Percentiles rank a stretch among this genome's conserved stretches.
Conservation (phyloP, 2,329 filamentous ascomycete genomes). For the Colletotrichum phormii region DNA sequence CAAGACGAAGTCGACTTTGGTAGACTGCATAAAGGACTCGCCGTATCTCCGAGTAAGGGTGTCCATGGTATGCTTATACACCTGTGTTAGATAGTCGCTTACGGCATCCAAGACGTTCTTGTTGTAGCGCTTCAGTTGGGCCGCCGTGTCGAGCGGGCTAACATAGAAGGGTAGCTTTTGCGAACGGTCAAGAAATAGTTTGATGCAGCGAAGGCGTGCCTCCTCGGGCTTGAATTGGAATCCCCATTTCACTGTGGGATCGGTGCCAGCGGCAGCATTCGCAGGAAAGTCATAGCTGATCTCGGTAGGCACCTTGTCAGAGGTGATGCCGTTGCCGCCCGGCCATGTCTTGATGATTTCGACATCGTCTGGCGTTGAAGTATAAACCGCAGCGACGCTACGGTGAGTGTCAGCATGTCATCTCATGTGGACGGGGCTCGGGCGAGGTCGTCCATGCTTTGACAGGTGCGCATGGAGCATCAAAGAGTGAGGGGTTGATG, state of each 20-base stretch:
- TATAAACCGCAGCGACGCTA: constrained; percentile 79
- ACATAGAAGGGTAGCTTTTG: constrained; percentile 87
- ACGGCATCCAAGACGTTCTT: constrained; percentile 85
- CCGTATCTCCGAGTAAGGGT: constrained; percentile 80
- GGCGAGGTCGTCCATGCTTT: neutral
- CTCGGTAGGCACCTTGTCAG: constrained; percentile 87
- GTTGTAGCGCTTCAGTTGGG: constrained; percentile 78
- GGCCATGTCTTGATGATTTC: constrained; percentile 90
- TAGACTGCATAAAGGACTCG: constrained; percentile 81
- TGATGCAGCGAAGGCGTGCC: constrained; percentile 82
- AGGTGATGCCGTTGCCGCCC: constrained; percentile 86
- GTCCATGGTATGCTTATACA: constrained; percentile 83
- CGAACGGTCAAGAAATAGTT: constrained; percentile 83
- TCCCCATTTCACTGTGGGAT: constrained; percentile 76
- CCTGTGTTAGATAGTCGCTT: constrained; percentile 81
- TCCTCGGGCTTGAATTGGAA: constrained; percentile 86
- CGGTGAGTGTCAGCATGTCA: constrained; percentile 28
- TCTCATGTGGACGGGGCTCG: neutral
- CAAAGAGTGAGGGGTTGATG: neutral
- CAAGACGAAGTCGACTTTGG: constrained; percentile 81
- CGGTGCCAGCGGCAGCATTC: constrained; percentile 49
- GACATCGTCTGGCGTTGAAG: constrained; percentile 80
- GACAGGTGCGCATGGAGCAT: neutral
- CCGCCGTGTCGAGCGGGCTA: constrained; percentile 80
- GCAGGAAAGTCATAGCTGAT: constrained; percentile 70